Conservation (phyloP, 345 rosid species). For the Ricinus communis region DNA sequence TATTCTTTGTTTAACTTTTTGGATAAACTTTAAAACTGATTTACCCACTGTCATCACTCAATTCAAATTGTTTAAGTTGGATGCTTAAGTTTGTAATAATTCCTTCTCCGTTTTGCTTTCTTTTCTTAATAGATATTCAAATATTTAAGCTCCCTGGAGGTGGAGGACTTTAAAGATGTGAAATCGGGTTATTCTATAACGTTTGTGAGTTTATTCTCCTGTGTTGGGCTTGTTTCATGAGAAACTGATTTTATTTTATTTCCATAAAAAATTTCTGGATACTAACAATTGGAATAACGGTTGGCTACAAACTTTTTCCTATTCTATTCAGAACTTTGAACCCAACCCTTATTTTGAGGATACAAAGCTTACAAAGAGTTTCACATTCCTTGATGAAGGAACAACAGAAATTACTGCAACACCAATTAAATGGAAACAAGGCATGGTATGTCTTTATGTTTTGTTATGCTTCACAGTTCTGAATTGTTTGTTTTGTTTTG, state of each 20-base stretch:
- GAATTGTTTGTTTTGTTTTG: conserved; percentile 1
- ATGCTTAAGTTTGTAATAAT: not conserved
- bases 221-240: not conserved
- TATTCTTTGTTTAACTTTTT: not conserved
- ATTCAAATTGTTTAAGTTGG: not conserved
- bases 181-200: conserved; percentile 87
- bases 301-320: not conserved
- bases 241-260: conserved; percentile 4
- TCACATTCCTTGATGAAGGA: conserved; percentile 83
- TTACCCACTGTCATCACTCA: not conserved
- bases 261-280: not conserved
- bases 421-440: conserved; percentile 85
- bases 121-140: conserved; percentile 57
- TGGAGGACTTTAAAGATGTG: conserved; percentile 85
- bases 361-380: conserved; percentile 71
- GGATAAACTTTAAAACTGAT: not conserved
- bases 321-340: conserved; percentile 57
- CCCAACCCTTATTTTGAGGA: conserved; percentile 86
- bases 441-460: conserved; percentile 50
- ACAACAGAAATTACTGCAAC: conserved; percentile 74
- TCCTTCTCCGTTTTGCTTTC: not conserved
- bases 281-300: not conserved
- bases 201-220: conserved; percentile 56
- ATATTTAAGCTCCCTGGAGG: conserved; percentile 66
- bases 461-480: not conserved